Percentiles rank a stretch among this genome's conserved stretches.
phyloP scores from a whole-genome alignment of 768 basidiomycete genomes.

The Bullera alba region DNA sequence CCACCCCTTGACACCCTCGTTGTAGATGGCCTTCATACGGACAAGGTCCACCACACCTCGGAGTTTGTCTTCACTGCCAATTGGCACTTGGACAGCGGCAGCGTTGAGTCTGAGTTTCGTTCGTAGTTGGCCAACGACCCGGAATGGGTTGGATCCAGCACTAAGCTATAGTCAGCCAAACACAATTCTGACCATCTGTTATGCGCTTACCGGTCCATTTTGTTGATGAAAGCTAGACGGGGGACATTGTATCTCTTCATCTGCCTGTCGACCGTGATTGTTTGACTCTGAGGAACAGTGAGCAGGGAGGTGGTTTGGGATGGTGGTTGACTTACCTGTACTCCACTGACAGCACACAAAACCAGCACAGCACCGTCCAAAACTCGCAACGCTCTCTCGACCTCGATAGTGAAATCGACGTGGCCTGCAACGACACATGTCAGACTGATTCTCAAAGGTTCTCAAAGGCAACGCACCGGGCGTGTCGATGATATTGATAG shows the following conservation, averaged over 20 bases:
- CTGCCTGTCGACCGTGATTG: conserved; percentile 96
- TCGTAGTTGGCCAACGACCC: conserved; percentile 84
- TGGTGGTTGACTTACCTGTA: conserved; percentile 57
- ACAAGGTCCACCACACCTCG: conserved; percentile 90
- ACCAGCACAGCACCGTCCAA: conserved; percentile 95
- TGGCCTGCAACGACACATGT: conserved; percentile 57
- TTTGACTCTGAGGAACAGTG: conserved; percentile 67
- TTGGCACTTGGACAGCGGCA: conserved; percentile 92
- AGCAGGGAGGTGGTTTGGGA: neutral
- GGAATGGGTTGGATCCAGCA: conserved; percentile 95
- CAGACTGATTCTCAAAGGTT: neutral
- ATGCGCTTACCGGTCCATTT: conserved; percentile 90
- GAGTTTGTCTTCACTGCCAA: conserved; percentile 80
- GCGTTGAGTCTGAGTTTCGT: conserved; percentile 85
- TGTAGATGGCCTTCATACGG: conserved; percentile 88
- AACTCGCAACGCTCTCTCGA: conserved; percentile 91
- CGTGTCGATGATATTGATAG: conserved; percentile 97
- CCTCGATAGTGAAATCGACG: conserved; percentile 99
- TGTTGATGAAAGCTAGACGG: conserved; percentile 92
- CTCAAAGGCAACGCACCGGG: conserved; percentile 61
- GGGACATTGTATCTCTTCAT: conserved; percentile 97
- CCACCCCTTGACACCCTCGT: conserved; percentile 89
- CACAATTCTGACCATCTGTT: no score
- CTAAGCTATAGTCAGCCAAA: conserved; percentile 46
- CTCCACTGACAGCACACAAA: conserved; percentile 92